Base-by-base conservation (phyloP, 352 stramenopile genomes). In the Phytopythium chamaehyphon region DNA sequence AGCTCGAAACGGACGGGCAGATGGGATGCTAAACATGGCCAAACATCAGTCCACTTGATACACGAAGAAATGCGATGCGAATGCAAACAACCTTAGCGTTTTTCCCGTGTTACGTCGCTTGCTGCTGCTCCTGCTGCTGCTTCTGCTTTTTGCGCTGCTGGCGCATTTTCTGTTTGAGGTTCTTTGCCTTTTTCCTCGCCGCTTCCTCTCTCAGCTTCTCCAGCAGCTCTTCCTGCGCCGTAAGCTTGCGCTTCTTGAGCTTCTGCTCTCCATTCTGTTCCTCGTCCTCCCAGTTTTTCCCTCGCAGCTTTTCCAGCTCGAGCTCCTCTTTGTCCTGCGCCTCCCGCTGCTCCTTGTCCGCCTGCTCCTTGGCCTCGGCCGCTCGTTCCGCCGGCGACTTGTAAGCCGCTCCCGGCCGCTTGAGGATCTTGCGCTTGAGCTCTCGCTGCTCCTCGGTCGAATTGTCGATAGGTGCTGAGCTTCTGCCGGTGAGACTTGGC, bases 111-210 rank as follows among this genome's bases (percentile, higher is more conserved):
- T 49, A 49, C 24, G 36, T 21, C 22, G 23, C 3, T 48, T n/a
- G 33, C 22, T 48, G 42, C 23, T 48, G 24, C 24, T 49, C 1
- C 6, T 49, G 12, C 16, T 40, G 60, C 54, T 74, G 65, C 40
- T 86, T 55, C 46, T 85, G 68, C 56, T 88, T 92, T 63, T 92
- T 92, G 45, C 76, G 74, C 63, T 90, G 76, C 47, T 79, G 49
- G n/a, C 79, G 76, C 55, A 73, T 57, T 51, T 90, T 92, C n/a
- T 64, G 54, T 52, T 92, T 92, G 24, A 76, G 61, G 48, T 92
- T 92, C 60, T 90, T 89, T 23, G 69, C 73, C 40, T 83, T 88
- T 54, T 84, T 85, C 43, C 70, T 67, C 14, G 62, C 70, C 8
- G 72, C 79, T 37, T 90, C 75, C 35, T 88, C 70, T 10, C 82